A percentile compares a stretch with the other conserved stretches of the same genome.
Conservation (phyloP, 2,329 filamentous ascomycete species). For the Byssothecium circinans region DNA sequence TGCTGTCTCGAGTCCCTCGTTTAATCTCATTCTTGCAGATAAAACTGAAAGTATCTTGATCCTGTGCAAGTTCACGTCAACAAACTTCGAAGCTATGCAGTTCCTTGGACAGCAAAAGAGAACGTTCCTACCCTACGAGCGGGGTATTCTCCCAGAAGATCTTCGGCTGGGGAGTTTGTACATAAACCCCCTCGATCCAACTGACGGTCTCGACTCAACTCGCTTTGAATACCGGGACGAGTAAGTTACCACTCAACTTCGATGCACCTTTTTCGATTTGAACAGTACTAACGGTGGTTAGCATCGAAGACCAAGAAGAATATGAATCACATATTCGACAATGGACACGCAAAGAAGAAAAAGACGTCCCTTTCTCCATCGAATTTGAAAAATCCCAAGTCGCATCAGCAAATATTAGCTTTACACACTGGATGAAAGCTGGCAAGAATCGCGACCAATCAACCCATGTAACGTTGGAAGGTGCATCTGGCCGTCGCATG, state of each 20-base stretch:
- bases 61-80: too few species aligned
- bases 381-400: constrained; percentile 9
- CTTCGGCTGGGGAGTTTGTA: constrained; percentile 10
- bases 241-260: not conserved
- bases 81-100: constrained; percentile 2
- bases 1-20: not conserved
- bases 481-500: constrained; percentile 7
- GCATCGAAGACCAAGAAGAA: constrained; percentile 2
- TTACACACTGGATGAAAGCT: constrained; percentile 4
- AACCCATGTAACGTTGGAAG: constrained; percentile 2
- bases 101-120: constrained; percentile 5
- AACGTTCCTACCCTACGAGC: constrained; percentile 11
- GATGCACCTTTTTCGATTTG: not conserved
- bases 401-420: constrained; percentile 5
- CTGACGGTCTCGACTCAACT: constrained; percentile 4
- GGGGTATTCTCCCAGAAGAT: constrained; percentile 6
- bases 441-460: constrained; percentile 3
- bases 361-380: constrained; percentile 5
- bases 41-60: too few species aligned
- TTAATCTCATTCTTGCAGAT: not conserved
- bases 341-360: constrained; percentile 7
- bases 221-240: constrained; percentile 12
- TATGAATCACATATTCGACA: constrained; percentile 5
- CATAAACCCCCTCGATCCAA: constrained; percentile 10
- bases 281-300: not conserved